Base-by-base conservation (phyloP, 306 rosid species). In the Arachis hypogaea region DNA sequence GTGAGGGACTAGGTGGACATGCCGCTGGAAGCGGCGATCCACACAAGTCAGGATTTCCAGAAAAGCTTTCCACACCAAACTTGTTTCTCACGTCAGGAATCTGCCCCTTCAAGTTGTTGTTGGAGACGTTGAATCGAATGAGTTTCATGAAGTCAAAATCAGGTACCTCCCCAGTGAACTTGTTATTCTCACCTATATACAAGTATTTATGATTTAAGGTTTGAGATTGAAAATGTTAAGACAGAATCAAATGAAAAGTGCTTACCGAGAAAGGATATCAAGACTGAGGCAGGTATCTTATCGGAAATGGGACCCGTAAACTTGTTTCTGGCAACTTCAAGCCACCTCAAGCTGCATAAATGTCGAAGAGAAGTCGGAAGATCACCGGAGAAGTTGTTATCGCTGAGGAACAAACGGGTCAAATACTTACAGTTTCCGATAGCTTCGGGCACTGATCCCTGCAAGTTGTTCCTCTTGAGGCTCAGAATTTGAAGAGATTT, bases 41-140 rank as follows among this genome's bases (percentile, higher is more conserved):
- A 79, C 89, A 88, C 80, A 88, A 82, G 2, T 68, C 47, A 45
- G 85, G 82, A 74, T 85, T 85, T 11, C 82, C 86, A 6, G 33
- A 63, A 69, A 79, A 88, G 64, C 86, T 85, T 5, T 75, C 78
- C 8, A 11, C 81, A 28, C 33, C 11, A 42, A 88, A 68, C 63
- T 16, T 43, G 68, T 76, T 84, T 55, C 68, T 68, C 11, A 78
- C 79, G 70, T 83, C 80, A 10, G 87, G 88, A 38, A 86, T 66
- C 52, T 73, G 75, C 30, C 90, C 83, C 2, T 61, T 42, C 42
- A 86, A 76, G 18, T 80, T 80, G 82, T 82, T 85, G 81, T 82
- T 82, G 66, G 86, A 78, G 72, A 82, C 72, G 76, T 82, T 82
- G 72, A 84, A 82, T 42, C 58, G 43, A 45, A 51, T 8, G 8